Base-by-base conservation (phyloP, 495 filamentous ascomycete genomes). In the Pseudoneurospora amorphoporcata region DNA sequence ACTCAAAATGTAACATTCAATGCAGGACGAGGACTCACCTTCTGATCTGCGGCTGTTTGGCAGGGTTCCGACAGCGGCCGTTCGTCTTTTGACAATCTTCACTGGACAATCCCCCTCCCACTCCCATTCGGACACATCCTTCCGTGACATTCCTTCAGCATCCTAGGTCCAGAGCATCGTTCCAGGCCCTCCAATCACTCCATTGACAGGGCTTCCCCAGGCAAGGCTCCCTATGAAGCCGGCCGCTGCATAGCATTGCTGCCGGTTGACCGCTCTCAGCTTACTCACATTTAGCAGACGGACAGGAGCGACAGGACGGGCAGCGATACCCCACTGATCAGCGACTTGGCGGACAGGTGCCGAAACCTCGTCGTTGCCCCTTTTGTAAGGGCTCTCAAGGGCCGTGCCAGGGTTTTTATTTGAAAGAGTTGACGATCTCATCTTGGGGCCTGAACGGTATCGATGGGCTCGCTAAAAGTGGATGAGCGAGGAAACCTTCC, bases 301-400 rank as follows among this genome's bases (percentile, higher is more conserved):
- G 14, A 4, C 41, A 65, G 12, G 14, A 65, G 3, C 6, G 53
- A 5, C 23, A 61, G 53, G 53, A 32, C 23, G 53, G 53, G 53
- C 53, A 65, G 29, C 14, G 14, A 37, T 35, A 75, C 74, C 72
- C 74, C 72, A 71, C 74, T 70, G 42, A 53, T 47, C 47, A 69
- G 70, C 41, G 53, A 39, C 72, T 72, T 73, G 74, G 74, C 72
- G 68, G 38, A 65, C 29, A 65, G 53, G 53, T 65, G 53, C 29
- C 53, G 29, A 61, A 61, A 61, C 53, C 14, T 61, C 14, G 53
- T 61, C 53, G 53, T 61, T 61, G 29, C 53, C 53, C 53, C 53
- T 61, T 35, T 61, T 35, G 53, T 61, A 35, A 8, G 53, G 53
- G 53, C 14, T 65, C 29, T 32, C 29, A 17, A 65, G 53, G 53